Percentiles rank a stretch among this genome's conserved stretches.
Evolutionary conservation across 495 filamentous ascomycete species (phyloP).

Genomic region (Neurospora discreta): DNA sequence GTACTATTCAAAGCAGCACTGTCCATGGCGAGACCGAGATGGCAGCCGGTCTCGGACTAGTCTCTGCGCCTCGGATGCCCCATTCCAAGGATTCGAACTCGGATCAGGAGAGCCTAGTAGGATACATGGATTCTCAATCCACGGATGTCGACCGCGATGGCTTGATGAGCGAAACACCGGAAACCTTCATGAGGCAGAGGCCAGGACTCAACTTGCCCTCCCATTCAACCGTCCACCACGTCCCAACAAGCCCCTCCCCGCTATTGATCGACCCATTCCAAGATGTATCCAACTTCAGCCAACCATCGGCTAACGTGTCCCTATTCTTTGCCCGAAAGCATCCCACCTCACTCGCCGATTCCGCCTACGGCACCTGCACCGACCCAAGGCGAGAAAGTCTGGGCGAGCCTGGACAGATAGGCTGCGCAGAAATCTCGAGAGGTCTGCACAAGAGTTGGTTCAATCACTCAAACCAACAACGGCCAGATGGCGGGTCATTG

Average conservation of each 20-base stretch:
- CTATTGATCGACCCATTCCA: not conserved
- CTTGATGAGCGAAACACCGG: conserved; percentile 18
- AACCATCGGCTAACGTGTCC: not conserved
- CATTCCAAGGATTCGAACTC: conserved; percentile 1
- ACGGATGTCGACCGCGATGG: conserved; percentile 19
- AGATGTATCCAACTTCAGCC: not conserved
- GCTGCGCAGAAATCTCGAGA: not conserved
- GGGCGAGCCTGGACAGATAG: conserved; percentile 2
- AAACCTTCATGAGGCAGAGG: conserved; percentile 16
- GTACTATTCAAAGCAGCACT: not conserved
- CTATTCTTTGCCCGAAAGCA: conserved; percentile 1
- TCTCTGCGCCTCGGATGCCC: not conserved
- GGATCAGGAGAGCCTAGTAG: conserved; percentile 16
- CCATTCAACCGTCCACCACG: conserved; percentile 18
- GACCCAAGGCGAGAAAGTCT: conserved; percentile 14
- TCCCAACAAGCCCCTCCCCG: conserved; percentile 17
- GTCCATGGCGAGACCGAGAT: not conserved
- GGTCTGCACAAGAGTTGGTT: not conserved
- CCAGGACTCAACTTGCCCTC: conserved; percentile 15
- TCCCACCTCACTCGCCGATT: conserved; percentile 15
- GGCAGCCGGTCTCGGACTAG: not conserved
- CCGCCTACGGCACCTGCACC: conserved; percentile 13
- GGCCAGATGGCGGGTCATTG: not conserved
- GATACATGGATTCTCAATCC: conserved; percentile 19
- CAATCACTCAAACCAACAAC: not conserved